Percentiles rank a stretch among this genome's conserved stretches.
phyloP scores from a whole-genome alignment of 768 basidiomycete genomes.

The Mycena rosella region DNA sequence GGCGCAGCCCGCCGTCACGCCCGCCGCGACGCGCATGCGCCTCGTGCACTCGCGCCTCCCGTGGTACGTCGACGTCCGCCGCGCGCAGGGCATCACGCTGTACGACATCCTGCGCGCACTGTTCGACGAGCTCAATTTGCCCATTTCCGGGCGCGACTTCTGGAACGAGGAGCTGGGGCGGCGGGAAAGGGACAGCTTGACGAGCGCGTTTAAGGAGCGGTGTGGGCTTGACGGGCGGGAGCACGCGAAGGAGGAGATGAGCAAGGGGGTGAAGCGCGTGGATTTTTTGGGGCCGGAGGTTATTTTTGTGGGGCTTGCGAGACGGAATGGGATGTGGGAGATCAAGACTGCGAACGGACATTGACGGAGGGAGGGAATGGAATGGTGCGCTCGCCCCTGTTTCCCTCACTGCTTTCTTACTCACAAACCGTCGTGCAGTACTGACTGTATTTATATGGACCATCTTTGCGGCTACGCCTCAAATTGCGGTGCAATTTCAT shows the following conservation, averaged over 20 bases:
- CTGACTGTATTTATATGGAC: neutral
- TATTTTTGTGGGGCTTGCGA: conserved; percentile 52
- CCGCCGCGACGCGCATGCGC: conserved; percentile 57
- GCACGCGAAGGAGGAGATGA: conserved; percentile 42
- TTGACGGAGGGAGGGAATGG: neutral
- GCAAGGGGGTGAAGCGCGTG: conserved; percentile 56
- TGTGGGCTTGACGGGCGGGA: conserved; percentile 39
- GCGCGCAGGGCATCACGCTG: conserved; percentile 55
- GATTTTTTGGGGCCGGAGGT: conserved; percentile 59
- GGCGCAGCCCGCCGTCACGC: conserved; percentile 55
- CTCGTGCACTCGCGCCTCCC: conserved; percentile 59
- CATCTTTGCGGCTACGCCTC: too few species aligned
- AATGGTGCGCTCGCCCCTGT: neutral
- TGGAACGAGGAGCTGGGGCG: conserved; percentile 59
- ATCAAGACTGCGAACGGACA: conserved; percentile 37
- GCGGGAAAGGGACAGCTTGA: conserved; percentile 52
- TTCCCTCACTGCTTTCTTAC: neutral
- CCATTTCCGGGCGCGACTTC: conserved; percentile 56
- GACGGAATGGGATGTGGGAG: conserved; percentile 62
- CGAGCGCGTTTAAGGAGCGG: conserved; percentile 51
- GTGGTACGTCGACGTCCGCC: conserved; percentile 62
- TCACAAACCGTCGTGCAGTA: too few species aligned
- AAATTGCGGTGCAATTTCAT: too few species aligned
- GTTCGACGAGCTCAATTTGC: conserved; percentile 47
- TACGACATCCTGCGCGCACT: conserved; percentile 58